Evolutionary conservation across 192 early-diverging fungal genomes (phyloP).

Genomic region (Backusella parvicylindrica): DNA sequence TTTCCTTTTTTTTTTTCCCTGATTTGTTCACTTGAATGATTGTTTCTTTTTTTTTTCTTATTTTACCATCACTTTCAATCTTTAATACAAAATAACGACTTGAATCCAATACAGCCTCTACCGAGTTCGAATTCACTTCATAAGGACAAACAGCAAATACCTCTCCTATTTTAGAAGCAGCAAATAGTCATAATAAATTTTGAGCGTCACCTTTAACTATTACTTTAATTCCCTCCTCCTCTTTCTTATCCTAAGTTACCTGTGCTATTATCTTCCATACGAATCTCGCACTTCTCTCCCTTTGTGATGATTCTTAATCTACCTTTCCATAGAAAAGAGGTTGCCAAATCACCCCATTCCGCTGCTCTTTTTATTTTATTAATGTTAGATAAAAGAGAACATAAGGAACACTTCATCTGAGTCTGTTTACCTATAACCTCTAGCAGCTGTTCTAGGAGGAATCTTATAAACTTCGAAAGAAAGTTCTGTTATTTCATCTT

Average conservation of each 20-base stretch:
- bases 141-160: conserved; percentile 79
- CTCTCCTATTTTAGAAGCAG: conserved; percentile 51
- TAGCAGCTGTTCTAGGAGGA: conserved; percentile 64
- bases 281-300: conserved; percentile 65
- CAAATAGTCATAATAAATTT: not conserved
- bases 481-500: not conserved
- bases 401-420: not conserved
- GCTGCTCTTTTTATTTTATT: conserved; percentile 44
- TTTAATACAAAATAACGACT: conserved; percentile 85
- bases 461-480: conserved; percentile 55
- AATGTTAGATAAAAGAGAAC: not conserved
- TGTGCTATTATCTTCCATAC: conserved; percentile 65
- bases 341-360: conserved; percentile 77
- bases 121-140: conserved; percentile 59
- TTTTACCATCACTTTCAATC: conserved; percentile 60
- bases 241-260: conserved; percentile 26
- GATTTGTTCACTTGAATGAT: too few species aligned
- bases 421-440: conserved; percentile 62
- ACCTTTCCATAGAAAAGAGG: conserved; percentile 72
- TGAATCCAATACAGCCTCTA: conserved; percentile 82
- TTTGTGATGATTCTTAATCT: conserved; percentile 68
- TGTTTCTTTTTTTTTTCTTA: not conserved
- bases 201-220: not conserved
- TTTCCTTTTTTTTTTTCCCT: not conserved
- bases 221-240: not conserved